A percentile compares a stretch with the other conserved stretches of the same genome.
Conservation (phyloP, 148 eudicot species). For the Arctostaphylos glauca region DNA sequence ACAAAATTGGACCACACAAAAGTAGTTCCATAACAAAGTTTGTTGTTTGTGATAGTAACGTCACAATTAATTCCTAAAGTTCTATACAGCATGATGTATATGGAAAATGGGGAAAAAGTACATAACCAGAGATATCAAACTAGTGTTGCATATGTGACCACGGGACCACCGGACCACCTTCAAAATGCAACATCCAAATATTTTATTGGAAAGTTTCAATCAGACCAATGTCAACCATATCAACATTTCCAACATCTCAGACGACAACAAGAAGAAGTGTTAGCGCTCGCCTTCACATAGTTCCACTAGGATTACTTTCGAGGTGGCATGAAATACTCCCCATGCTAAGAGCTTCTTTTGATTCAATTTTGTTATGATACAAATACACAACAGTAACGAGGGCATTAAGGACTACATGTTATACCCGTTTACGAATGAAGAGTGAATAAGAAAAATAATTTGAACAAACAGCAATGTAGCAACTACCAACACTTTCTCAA, state of each 20-base stretch:
- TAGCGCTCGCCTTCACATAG: background rate
- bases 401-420: background rate
- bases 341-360: constrained; percentile 3
- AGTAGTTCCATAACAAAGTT: background rate
- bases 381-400: background rate
- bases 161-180: background rate
- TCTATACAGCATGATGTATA: background rate
- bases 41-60: background rate
- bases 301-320: background rate
- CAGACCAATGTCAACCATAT: background rate
- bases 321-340: background rate
- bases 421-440: too few species aligned
- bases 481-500: background rate
- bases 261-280: background rate
- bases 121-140: background rate
- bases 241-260: background rate
- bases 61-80: background rate
- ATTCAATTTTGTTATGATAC: background rate
- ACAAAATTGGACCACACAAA: background rate
- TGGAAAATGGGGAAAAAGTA: background rate
- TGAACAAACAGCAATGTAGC: background rate
- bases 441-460: background rate
- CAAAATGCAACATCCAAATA: background rate
- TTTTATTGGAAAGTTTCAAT: background rate
- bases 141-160: background rate